A percentile compares a stretch with the other conserved stretches of the same genome.
phyloP scores from a whole-genome alignment of 257 asterid genomes.

The Scutellaria minor region DNA sequence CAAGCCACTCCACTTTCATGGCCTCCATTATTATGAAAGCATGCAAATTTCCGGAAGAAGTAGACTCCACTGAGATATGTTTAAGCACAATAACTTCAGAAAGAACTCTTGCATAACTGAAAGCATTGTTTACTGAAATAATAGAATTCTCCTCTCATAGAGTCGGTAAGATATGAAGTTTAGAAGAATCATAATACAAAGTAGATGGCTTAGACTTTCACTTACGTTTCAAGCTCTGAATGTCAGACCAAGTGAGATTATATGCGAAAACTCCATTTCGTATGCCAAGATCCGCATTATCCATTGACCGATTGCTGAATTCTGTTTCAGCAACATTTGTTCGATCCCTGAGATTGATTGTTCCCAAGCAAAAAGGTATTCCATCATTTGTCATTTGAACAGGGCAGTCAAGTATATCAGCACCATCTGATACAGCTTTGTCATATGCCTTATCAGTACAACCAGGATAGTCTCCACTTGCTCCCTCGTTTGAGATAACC shows the following conservation, averaged over 20 bases:
- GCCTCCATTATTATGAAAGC: no score
- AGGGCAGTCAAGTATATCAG: constrained; percentile 76
- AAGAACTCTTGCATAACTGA: no score
- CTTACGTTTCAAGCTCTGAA: constrained; percentile 75
- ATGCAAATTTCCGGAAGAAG: no score
- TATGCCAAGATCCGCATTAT: constrained; percentile 57
- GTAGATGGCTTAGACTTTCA: constrained; percentile 11
- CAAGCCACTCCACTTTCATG: no score
- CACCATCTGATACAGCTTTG: constrained; percentile 79
- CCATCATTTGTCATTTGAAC: constrained; percentile 86
- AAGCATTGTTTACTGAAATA: not conserved
- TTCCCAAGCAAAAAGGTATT: constrained; percentile 81
- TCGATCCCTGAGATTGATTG: constrained; percentile 70
- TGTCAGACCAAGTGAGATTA: constrained; percentile 71
- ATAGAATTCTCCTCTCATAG: not conserved
- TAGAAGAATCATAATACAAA: not conserved
- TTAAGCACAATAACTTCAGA: no score
- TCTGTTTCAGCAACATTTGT: constrained; percentile 56
- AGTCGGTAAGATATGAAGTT: constrained; percentile 5
- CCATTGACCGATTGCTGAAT: constrained; percentile 42
- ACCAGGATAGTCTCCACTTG: constrained; percentile 90
- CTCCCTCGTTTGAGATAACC: constrained; percentile 82
- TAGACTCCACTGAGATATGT: no score
- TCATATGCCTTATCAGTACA: constrained; percentile 72
- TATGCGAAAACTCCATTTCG: constrained; percentile 60